A percentile compares a stretch with the other conserved stretches of the same genome.
Evolutionary conservation across 768 basidiomycete species (phyloP).

Genomic region (Saitozyma podzolica): DNA sequence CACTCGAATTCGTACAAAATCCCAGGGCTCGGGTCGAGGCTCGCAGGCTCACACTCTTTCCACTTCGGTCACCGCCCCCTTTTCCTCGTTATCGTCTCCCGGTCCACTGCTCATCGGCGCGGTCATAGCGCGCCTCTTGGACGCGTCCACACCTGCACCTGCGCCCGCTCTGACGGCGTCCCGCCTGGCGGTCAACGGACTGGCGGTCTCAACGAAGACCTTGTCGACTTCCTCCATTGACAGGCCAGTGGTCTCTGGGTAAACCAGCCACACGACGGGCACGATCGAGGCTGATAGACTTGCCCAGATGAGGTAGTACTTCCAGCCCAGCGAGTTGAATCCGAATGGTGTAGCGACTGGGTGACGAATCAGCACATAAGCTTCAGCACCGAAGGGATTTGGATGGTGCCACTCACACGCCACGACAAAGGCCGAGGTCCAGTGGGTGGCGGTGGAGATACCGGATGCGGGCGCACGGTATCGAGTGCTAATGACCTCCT

Average conservation of each 20-base stretch:
- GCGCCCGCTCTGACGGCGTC: no score
- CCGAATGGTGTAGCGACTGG: conserved; percentile 57
- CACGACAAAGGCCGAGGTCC: conserved; percentile 23
- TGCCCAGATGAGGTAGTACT: conserved; percentile 50
- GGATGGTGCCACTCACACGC: conserved; percentile 14
- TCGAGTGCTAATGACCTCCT: conserved; percentile 29
- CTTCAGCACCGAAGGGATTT: no score
- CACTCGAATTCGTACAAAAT: no score
- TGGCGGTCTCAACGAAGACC: conserved; percentile 17
- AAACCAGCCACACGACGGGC: conserved; percentile 29
- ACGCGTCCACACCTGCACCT: no score
- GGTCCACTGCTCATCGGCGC: no score
- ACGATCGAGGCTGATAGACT: conserved; percentile 18
- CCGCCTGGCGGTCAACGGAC: no score
- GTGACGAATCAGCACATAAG: no score
- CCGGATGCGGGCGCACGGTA: conserved; percentile 31
- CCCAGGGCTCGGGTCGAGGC: no score
- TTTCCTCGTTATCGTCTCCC: no score
- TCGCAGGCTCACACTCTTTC: no score
- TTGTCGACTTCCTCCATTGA: conserved; percentile 57
- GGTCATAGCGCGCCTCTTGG: no score
- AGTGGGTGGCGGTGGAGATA: conserved; percentile 25
- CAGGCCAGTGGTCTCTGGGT: conserved; percentile 62
- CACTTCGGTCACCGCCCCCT: no score
- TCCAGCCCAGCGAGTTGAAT: conserved; percentile 60